Conservation (phyloP, 371 early-diverging fungal species). For the Entomophthora muscae region DNA sequence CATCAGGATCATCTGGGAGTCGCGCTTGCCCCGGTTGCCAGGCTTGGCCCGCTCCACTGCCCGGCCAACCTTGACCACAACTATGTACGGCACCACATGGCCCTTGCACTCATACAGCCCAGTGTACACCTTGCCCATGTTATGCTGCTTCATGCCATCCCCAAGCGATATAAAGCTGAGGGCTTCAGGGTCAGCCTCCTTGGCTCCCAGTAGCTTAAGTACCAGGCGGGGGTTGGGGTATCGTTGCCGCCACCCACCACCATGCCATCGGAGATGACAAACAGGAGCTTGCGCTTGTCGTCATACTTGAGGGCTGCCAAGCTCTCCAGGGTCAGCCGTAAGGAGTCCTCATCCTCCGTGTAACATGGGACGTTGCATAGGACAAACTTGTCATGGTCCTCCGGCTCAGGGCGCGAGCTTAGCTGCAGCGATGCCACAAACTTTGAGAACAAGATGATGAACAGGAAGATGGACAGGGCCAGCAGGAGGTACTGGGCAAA, state of each 20-base stretch:
- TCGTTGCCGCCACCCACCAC: slow-evolving; percentile 95
- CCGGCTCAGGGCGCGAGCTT: slow-evolving; percentile 50
- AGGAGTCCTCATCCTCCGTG: slow-evolving; percentile 90
- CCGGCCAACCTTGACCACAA: slow-evolving; percentile 87
- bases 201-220: slow-evolving; percentile 66
- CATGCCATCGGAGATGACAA: slow-evolving; percentile 80
- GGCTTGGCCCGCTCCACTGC: slow-evolving; percentile 53
- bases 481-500: slow-evolving; percentile 74
- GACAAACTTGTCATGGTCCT: slow-evolving; percentile 79
- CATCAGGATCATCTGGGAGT: slow-evolving; percentile 98
- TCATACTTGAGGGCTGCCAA: slow-evolving; percentile 79
- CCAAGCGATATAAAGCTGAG: slow-evolving; percentile 82
- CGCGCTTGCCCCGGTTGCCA: slow-evolving; percentile 98
- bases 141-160: slow-evolving; percentile 75
- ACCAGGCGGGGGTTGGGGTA: slow-evolving; percentile 94
- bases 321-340: slow-evolving; percentile 83
- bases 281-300: slow-evolving; percentile 86
- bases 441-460: slow-evolving; percentile 77
- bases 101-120: slow-evolving; percentile 85
- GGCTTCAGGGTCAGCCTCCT: slow-evolving; percentile 56
- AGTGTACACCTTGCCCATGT: slow-evolving; percentile 94
- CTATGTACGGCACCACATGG: slow-evolving; percentile 82
- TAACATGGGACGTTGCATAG: slow-evolving; percentile 88
- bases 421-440: slow-evolving; percentile 84
- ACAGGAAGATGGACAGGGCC: slow-evolving; percentile 54